Base-by-base conservation (phyloP, 306 rosid genomes). In the Quercus cerris region DNA sequence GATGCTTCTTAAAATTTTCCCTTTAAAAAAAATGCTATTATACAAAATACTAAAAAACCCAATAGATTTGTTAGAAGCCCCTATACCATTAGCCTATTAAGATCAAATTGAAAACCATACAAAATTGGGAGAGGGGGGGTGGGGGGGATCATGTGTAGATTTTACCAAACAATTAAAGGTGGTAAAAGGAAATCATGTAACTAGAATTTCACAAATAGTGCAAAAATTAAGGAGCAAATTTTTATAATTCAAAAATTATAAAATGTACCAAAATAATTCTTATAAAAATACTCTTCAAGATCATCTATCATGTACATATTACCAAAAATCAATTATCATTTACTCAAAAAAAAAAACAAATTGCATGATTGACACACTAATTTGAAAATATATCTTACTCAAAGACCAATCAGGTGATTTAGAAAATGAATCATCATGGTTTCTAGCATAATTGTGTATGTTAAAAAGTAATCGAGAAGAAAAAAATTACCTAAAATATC, bases 401-500 rank as follows among this genome's bases (percentile, higher is more conserved):
- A 12, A 59, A 59, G 27, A 59, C 66, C 66, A 59, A 59, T 13
- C 1, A 22, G 64, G 1, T 8, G 30, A 10, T 8, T 19, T 3
- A 58, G 25, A 58, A 58, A 22, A 58, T 22, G 30, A 19, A 25
- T 1, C 17, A 5, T 58, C 6, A 8, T 58, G 23, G 28, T 58
- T 22, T 20, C 64, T 8, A 18, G 33, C 66, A 59, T 23, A 23
- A 59, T 59, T 59, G 28, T 61, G 57, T 28, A 61, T 4, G 51
- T 10, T 49, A 56, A 49, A 28, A n/a, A 17, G 62, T 12, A 72
- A 70, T 31, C 6, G 2, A 55, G 25, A 52, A 20, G 74, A 59
- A 70, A 5, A 25, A 79, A 70, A 31, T 70, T 61, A 67, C 81
- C 78, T 38, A 70, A 56, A 66, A 54, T 62, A 17, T 79, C 3